phyloP scores from a whole-genome alignment of 176 grass and related monocot genomes.

The Aegilops tauschii region DNA sequence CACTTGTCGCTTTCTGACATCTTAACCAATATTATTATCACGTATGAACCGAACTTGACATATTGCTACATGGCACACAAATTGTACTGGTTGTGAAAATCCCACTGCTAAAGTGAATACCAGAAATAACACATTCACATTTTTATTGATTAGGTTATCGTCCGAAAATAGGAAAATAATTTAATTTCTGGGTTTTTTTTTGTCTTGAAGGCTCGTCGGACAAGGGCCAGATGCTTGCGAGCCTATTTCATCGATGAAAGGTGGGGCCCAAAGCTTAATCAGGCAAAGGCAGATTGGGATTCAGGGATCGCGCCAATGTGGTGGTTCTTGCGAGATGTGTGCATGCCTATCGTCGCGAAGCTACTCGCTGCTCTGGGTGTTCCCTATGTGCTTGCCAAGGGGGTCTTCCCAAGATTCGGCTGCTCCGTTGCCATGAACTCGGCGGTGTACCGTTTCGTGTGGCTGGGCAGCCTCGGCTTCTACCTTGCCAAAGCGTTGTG shows the following conservation, averaged over 20 bases:
- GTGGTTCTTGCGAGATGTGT: slow-evolving; percentile 44
- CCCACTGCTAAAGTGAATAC: not conserved
- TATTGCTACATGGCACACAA: not conserved
- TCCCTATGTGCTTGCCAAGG: slow-evolving; percentile 48
- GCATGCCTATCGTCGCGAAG: slow-evolving; percentile 37
- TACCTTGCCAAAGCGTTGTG: slow-evolving; percentile 18
- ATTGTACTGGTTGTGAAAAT: not conserved
- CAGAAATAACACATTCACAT: not conserved
- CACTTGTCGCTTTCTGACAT: not conserved
- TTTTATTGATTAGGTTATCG: not conserved
- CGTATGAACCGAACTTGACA: not conserved
- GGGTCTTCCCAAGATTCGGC: slow-evolving; percentile 39
- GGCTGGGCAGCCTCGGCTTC: slow-evolving; percentile 36
- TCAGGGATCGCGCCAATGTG: slow-evolving; percentile 30
- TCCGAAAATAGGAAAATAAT: not conserved
- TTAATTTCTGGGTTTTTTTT: not conserved
- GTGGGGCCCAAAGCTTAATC: slow-evolving; percentile 40
- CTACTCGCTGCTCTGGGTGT: slow-evolving; percentile 44
- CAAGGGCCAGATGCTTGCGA: slow-evolving; percentile 17
- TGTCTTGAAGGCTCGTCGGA: slow-evolving; percentile 35
- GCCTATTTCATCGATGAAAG: slow-evolving; percentile 32
- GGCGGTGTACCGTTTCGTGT: slow-evolving; percentile 48
- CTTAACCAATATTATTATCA: not conserved
- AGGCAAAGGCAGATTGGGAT: slow-evolving; percentile 28
- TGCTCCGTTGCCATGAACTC: slow-evolving; percentile 42